phyloP scores from a whole-genome alignment of 345 rosid species.

The Cochlearia excelsa region DNA sequence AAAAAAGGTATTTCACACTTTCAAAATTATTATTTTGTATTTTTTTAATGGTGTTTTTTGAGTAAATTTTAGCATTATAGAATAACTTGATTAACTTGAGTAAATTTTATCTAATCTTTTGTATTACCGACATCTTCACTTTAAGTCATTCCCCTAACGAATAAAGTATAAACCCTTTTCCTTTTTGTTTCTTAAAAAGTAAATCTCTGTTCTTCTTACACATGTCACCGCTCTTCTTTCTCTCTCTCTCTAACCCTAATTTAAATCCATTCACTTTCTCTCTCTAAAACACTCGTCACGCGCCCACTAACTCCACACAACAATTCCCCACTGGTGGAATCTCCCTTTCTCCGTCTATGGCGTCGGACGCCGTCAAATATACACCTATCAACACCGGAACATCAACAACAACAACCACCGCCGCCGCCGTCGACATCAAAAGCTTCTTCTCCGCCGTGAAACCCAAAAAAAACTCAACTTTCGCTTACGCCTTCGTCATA shows the following conservation, averaged over 20 bases:
- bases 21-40: too few species aligned
- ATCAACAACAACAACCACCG: conserved; percentile 17
- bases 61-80: too few species aligned
- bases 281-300: conserved; percentile 21
- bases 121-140: too few species aligned
- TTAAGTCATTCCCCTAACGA: too few species aligned
- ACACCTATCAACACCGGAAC: conserved; percentile 41
- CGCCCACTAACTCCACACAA: conserved; percentile 3
- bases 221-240: neutral
- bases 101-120: too few species aligned
- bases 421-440: conserved; percentile 38
- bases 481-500: conserved; percentile 64
- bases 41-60: too few species aligned
- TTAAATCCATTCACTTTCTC: neutral
- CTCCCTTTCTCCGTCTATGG: conserved; percentile 40
- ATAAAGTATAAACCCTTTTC: too few species aligned
- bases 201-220: too few species aligned
- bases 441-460: conserved; percentile 45
- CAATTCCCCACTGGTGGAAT: conserved; percentile 10
- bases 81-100: too few species aligned
- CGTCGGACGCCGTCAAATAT: conserved; percentile 62
- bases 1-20: too few species aligned
- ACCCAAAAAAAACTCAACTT: conserved; percentile 52
- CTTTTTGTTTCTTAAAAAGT: too few species aligned
- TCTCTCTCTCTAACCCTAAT: neutral